These are phyloP conservation scores for Calonectria henricotiae DNA, from an alignment of 2,329 filamentous ascomycete genomes.

Conservation along the genomic window DNA sequence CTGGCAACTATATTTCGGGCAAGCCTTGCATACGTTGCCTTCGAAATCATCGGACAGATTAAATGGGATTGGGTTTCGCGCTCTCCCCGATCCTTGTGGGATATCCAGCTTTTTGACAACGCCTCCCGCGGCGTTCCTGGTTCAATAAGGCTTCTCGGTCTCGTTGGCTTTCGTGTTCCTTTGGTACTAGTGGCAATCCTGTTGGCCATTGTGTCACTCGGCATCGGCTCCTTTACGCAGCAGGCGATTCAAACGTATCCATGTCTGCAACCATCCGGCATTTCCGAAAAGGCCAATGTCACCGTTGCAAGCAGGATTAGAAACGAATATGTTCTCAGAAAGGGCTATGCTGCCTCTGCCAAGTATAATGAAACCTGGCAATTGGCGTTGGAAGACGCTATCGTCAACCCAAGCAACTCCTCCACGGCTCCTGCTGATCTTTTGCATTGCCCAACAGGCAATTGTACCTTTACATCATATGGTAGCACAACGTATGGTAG, in stretches of 20 bases:
- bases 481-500: background rate
- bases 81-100: background rate
- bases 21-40: background rate
- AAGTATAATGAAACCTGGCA: background rate
- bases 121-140: conserved; percentile 2
- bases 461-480: background rate
- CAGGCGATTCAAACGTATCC: conserved; percentile 2
- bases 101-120: conserved; percentile 11
- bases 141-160: background rate
- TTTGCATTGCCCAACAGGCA: conserved; percentile 1
- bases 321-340: background rate
- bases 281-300: background rate
- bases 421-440: background rate
- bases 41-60: conserved; percentile 5
- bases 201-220: background rate
- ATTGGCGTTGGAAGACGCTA: background rate
- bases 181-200: background rate
- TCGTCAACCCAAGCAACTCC: background rate
- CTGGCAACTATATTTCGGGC: conserved; percentile 7
- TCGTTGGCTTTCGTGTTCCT: background rate
- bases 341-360: background rate
- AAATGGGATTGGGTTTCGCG: conserved; percentile 16
- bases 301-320: background rate
- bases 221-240: conserved; percentile 6
- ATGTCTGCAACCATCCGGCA: background rate